Evolutionary conservation across 768 basidiomycete species (phyloP), one percentile per base, ranked within the genome.

Genomic region (Boletus speciosus): DNA sequence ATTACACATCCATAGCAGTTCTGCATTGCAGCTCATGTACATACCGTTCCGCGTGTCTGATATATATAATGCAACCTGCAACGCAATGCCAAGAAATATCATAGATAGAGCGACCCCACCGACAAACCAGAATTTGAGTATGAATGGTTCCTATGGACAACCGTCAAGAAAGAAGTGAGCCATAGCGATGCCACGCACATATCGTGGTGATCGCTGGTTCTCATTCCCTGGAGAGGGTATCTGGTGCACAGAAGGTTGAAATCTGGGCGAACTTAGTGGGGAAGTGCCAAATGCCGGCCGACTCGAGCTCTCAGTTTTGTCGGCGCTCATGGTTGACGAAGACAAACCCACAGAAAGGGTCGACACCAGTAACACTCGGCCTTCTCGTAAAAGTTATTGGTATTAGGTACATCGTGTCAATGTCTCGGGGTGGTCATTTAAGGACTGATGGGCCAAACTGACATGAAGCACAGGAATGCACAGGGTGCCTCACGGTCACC

Each of bases 171-270:
- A 37, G 19, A 27, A 9, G 8, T 19, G n/a, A n/a, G 11, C 15
- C 2, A 39, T 37, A 5, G 31, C 6, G 27, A 37, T 32, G 16
- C 6, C 25, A 65, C 78, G 43, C 48, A 81, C 81, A 71, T 73
- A 80, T 62, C 72, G 74, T 31, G 73, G 69, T 14, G 76, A 71
- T 11, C 71, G 71, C 47, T 70, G 63, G 15, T 64, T 49, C 25
- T 62, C 62, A 31, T 58, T 50, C 10, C 66, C 72, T 14, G 76
- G 75, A 2, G 78, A 69, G 14, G 82, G 82, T 59, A 83, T 81
- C 27, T 77, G 66, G 47, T 81, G 72, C 2, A 76, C 74, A 2
- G 78, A 76, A 42, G 76, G 76, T 52, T 72, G 73, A 60, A 76
- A 78, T 54, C 70, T 69, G 47, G 69, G 66, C 1, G 74, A 74